Conservation (phyloP, 352 stramenopile genomes). For the Pythium monospermum region DNA sequence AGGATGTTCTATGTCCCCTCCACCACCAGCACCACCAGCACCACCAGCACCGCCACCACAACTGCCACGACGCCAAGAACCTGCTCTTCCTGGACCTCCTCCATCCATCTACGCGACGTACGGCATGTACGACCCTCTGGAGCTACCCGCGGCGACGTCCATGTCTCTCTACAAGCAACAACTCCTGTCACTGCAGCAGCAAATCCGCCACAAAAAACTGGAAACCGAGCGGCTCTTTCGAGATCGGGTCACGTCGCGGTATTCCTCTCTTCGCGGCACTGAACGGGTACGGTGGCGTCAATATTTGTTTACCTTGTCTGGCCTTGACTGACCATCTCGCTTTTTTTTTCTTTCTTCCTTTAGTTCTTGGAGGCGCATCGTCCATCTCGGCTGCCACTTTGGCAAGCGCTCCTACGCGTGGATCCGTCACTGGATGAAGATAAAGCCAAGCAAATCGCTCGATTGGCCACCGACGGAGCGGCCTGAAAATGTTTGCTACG, state of each 20-base stretch:
- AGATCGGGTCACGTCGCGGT: slow-evolving; percentile 53
- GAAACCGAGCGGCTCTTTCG: slow-evolving; percentile 59
- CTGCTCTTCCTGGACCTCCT: slow-evolving; percentile 1
- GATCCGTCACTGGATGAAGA: slow-evolving; percentile 52
- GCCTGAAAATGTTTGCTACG: neutral
- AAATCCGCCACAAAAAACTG: slow-evolving; percentile 62
- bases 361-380: slow-evolving; percentile 50
- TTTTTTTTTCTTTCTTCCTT: too few relatives aligned
- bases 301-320: neutral
- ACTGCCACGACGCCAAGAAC: neutral
- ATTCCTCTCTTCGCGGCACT: slow-evolving; percentile 45
- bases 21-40: neutral
- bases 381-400: slow-evolving; percentile 42
- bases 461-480: slow-evolving; percentile 3
- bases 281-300: slow-evolving; percentile 42
- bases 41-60: neutral
- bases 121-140: slow-evolving; percentile 32
- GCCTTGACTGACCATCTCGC: neutral
- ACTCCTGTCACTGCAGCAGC: slow-evolving; percentile 45
- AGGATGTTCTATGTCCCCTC: neutral
- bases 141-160: slow-evolving; percentile 24
- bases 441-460: slow-evolving; percentile 37
- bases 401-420: slow-evolving; percentile 63
- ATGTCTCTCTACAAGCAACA: slow-evolving; percentile 73
- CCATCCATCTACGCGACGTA: slow-evolving; percentile 15